Base-by-base conservation (phyloP, 805 yeast genomes). In the Zygosaccharomyces bailii region DNA sequence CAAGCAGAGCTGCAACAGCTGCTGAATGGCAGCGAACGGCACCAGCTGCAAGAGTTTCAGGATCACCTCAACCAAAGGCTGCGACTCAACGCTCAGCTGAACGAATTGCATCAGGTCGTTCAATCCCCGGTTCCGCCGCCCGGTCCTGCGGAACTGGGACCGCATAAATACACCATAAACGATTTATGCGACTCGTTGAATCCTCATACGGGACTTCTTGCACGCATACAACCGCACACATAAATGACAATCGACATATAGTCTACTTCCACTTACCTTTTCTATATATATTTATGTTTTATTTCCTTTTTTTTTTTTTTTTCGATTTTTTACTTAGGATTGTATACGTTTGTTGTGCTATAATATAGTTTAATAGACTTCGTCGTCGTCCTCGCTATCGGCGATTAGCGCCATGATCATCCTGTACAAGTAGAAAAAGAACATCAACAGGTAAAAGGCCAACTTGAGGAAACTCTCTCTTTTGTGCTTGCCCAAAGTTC, bases 371-470 rank as follows among this genome's bases (percentile, higher is more conserved):
- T 17, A 14, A 17, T 24, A 37, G 32, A 27, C 31, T 17, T 43
- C 44, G 16, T 46, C 38, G 19, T 76, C 86, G 27, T 16, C 31
- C 13, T 43, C 58, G 37, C 45, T 45, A 53, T 84, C 89, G 34
- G 82, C 80, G 61, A 91, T 87, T 63, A 90, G 77, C 35, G 96
- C 89, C 77, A 90, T 82, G 69, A 90, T 89, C 96, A 90, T 89
- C 73, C 95, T 81, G 77, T 90, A 91, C 61, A 91, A 78, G 76
- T 89, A 91, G 76, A 78, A 89, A 84, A 93, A 91, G 79, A 93
- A 93, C 84, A 91, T 73, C 61, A 87, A 68, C 59, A 91, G 75
- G 66, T 88, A 91, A 79, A 87, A 89, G 8, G 93, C 96, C 57
- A 93, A 78, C 68, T 91, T 91, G 66, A 86, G 69, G 64, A 90